A percentile compares a stretch with the other conserved stretches of the same genome.
Evolutionary conservation across 164 flowering plant species (phyloP).

Genomic region (Cinnamomum chago): DNA sequence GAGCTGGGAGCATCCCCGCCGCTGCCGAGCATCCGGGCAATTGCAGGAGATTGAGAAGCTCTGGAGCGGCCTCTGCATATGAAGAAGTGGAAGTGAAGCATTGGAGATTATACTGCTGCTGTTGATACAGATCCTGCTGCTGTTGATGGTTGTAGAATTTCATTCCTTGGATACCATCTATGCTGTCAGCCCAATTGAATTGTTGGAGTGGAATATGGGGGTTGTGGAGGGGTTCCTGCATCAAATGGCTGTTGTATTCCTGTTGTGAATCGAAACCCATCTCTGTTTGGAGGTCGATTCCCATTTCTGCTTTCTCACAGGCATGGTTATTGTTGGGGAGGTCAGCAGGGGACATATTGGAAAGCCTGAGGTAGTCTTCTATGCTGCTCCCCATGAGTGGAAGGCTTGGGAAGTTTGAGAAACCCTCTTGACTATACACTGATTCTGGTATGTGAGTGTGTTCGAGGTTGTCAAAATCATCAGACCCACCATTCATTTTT

Average conservation of each 20-base stretch:
- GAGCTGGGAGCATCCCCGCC: conserved; percentile 29
- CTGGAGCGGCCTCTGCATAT: conserved; percentile 30
- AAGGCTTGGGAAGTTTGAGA: too few species aligned
- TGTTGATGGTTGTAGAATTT: conserved; percentile 1
- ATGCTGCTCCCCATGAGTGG: conserved; percentile 5
- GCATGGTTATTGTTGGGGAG: conserved; percentile 19
- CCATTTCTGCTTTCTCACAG: conserved; percentile 17
- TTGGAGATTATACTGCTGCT: conserved; percentile 20
- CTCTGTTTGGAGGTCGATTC: conserved; percentile 27
- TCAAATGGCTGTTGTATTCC: conserved; percentile 22
- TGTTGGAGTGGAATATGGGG: conserved; percentile 21
- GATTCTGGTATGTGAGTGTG: not conserved
- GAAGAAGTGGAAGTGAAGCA: conserved; percentile 20
- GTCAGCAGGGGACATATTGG: conserved; percentile 28
- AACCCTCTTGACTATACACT: not conserved
- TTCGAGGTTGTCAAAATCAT: not conserved
- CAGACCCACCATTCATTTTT: conserved; percentile 10
- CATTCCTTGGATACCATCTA: conserved; percentile 20
- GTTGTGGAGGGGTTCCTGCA: conserved; percentile 27
- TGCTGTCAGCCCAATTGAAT: conserved; percentile 21
- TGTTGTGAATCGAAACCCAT: conserved; percentile 21
- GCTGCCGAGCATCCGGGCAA: conserved; percentile 37
- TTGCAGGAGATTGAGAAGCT: conserved; percentile 55
- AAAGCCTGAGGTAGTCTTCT: conserved; percentile 25
- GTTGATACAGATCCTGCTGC: conserved; percentile 13